phyloP scores from a whole-genome alignment of 495 filamentous ascomycete species.

The Daldinia childiae region DNA sequence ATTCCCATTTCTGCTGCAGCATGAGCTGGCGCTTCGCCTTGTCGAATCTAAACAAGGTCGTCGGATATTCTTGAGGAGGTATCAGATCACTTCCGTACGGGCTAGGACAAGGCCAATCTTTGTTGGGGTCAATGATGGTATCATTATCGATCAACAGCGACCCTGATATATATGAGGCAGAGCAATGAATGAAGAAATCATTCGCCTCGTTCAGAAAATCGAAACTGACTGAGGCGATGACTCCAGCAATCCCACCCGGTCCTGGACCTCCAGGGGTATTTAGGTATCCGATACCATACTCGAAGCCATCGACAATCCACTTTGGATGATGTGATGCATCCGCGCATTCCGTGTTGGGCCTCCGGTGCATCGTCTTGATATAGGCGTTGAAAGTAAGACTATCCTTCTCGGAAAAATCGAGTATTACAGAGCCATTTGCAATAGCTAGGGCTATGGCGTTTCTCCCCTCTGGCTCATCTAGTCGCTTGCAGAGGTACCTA shows the following conservation, averaged over 20 bases:
- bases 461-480: background rate
- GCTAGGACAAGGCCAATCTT: too few relatives aligned
- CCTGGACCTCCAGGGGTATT: constrained; percentile 1
- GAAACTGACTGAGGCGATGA: constrained; percentile 9
- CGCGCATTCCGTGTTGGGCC: constrained; percentile 7
- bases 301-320: constrained; percentile 11
- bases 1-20: too few relatives aligned
- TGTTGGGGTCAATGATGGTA: too few relatives aligned
- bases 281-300: background rate
- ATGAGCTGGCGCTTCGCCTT: too few relatives aligned
- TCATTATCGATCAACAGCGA: too few relatives aligned
- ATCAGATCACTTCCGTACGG: too few relatives aligned
- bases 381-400: background rate
- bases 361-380: constrained; percentile 10
- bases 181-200: too few relatives aligned
- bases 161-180: too few relatives aligned
- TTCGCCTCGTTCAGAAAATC: constrained; percentile 16
- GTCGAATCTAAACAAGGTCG: too few relatives aligned
- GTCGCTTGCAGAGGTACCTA: constrained; percentile 2
- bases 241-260: background rate
- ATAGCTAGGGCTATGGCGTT: constrained; percentile 7
- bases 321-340: constrained; percentile 9
- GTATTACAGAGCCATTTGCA: constrained; percentile 11
- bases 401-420: constrained; percentile 11
- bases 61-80: too few relatives aligned